Evolutionary conservation across 1,139 yeast genomes (phyloP), one percentile per base, ranked within the genome.

Genomic region (Taphrina confusa): DNA sequence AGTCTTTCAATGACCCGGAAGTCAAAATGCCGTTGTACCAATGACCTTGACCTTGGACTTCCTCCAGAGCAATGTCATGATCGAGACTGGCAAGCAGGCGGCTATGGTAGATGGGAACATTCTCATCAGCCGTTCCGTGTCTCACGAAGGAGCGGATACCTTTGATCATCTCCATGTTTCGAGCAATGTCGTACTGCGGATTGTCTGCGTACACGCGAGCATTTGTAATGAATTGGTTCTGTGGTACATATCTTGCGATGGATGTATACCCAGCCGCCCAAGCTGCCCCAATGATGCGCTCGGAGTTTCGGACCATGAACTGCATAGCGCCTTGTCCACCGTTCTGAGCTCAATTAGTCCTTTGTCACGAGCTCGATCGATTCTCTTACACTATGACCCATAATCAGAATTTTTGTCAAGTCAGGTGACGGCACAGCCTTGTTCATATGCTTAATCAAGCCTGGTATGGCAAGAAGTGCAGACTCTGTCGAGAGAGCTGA

Each of bases 281-380:
- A n/a, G 45, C 55, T 14, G 45, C 33, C 11, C 55, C 55, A 34
- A 49, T 22, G 33, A 49, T 14, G 11, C 55, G 44, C 9, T 49
- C 55, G 23, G 45, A 33, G 30, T 49, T 34, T 23, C 45, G 31
- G 11, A 36, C 27, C 20, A 36, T 28, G 27, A 49, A 49, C 23
- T 49, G 55, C 55, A 49, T 49, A 11, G 55, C 55, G 14, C 55
- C 55, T 49, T 49, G 55, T 2, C 33, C 55, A 3, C 55, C 55
- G 27, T 49, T 49, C 44, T 37, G 36, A 11, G 9, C 27, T 20
- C 46, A 40, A 8, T 40, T 9, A 11, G 16, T 14, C 11, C 33
- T 30, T 30, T 30, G 14, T 8, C 8, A 11, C 40, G 16, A 36
- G 16, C 8, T 11, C 40, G 40, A n/a, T n/a, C n/a, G n/a, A 6